Percentiles rank a stretch among this genome's conserved stretches.
Evolutionary conservation across 2,329 filamentous ascomycete genomes (phyloP).

Genomic region (Cladophialophora yegresii): DNA sequence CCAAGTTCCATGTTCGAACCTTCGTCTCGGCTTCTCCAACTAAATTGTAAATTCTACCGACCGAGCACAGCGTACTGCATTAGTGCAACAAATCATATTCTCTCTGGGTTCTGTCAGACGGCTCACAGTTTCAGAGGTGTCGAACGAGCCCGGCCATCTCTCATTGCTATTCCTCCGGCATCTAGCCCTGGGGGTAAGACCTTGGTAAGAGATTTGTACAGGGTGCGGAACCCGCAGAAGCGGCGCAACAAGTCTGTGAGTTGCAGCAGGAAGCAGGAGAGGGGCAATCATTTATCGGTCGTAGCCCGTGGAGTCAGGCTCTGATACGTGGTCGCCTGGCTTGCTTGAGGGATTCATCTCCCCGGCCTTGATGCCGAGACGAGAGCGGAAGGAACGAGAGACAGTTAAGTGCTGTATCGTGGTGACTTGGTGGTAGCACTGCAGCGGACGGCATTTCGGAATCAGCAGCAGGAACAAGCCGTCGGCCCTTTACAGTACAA

Average conservation of each 20-base stretch:
- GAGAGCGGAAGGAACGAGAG: neutral
- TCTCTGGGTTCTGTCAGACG: neutral
- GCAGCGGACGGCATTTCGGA: neutral
- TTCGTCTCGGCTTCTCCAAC: neutral
- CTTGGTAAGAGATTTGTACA: neutral
- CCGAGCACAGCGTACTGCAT: neutral
- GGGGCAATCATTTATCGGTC: neutral
- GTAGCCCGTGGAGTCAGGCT: neutral
- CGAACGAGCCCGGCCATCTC: neutral
- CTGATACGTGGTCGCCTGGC: neutral
- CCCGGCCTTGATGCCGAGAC: neutral
- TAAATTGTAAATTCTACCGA: neutral
- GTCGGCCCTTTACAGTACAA: neutral
- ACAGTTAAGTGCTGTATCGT: neutral
- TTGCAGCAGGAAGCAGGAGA: neutral
- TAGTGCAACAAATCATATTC: neutral
- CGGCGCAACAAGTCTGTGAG: neutral
- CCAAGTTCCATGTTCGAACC: neutral
- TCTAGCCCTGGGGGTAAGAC: neutral
- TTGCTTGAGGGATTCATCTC: neutral
- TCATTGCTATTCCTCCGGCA: neutral
- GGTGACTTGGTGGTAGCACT: neutral
- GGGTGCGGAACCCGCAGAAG: neutral
- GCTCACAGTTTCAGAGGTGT: neutral
- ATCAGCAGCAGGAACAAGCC: neutral